Percentiles rank a stretch among this genome's conserved stretches.
These are phyloP conservation scores for Conoideocrella luteorostrata DNA, from an alignment of 2,329 filamentous ascomycete genomes.

Conservation along the genomic window DNA sequence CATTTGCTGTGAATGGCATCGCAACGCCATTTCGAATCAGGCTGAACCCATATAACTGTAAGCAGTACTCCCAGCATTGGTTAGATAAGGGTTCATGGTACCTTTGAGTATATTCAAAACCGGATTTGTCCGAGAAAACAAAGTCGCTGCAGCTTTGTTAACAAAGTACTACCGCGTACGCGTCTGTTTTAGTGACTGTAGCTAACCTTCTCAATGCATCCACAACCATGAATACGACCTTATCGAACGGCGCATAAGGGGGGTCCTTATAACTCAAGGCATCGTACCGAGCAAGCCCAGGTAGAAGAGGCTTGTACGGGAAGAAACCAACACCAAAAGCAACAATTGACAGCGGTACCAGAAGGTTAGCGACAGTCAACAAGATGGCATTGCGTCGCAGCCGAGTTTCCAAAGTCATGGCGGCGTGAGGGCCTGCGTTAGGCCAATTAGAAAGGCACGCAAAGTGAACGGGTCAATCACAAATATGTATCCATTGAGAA, in stretches of 20 bases:
- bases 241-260: constrained; percentile 72
- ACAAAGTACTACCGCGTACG: background rate
- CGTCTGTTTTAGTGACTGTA: background rate
- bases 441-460: background rate
- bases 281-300: constrained; percentile 70
- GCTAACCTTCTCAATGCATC: constrained; percentile 81
- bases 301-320: constrained; percentile 90
- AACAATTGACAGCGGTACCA: constrained; percentile 68
- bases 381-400: constrained; percentile 30
- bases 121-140: constrained; percentile 74
- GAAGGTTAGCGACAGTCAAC: constrained; percentile 63
- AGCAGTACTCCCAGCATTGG: background rate
- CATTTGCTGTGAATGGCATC: constrained; percentile 90
- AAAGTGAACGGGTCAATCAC: background rate
- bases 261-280: constrained; percentile 46
- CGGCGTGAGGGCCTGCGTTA: constrained; percentile 9
- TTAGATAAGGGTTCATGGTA: constrained; percentile 37
- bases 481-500: background rate
- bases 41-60: constrained; percentile 37
- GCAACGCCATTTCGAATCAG: constrained; percentile 78
- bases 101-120: constrained; percentile 85
- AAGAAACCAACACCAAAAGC: constrained; percentile 91
- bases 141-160: constrained; percentile 63
- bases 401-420: constrained; percentile 19
- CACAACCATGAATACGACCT: constrained; percentile 93